These are phyloP conservation scores for Larix sibirica DNA, from an alignment of 83 land plant genomes.

Conservation along the genomic window DNA sequence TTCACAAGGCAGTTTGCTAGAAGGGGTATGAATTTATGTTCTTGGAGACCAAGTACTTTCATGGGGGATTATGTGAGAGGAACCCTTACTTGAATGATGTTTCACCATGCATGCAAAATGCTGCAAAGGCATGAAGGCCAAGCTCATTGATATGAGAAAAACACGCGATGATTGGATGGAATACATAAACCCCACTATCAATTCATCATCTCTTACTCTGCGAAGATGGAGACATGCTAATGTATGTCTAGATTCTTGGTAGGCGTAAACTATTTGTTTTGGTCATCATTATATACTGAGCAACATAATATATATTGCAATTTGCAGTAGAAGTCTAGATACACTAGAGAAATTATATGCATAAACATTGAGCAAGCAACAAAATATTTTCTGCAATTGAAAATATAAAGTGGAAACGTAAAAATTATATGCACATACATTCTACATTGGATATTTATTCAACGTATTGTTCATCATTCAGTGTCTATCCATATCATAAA, in stretches of 20 bases:
- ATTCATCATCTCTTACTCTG: background rate
- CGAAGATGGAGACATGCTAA: background rate
- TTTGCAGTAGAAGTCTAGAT: too few species aligned
- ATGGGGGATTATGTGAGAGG: constrained; percentile 47
- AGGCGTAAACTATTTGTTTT: too few species aligned
- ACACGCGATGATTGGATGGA: constrained; percentile 38
- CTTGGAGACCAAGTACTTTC: constrained; percentile 37
- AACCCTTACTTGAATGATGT: constrained; percentile 30
- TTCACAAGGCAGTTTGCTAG: constrained; percentile 22
- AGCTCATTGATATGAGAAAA: constrained; percentile 32
- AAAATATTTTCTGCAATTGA: too few species aligned
- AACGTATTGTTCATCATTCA: too few species aligned
- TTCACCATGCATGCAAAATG: constrained; percentile 53
- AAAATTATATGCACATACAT: too few species aligned
- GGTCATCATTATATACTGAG: too few species aligned
- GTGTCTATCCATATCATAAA: too few species aligned
- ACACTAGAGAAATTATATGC: too few species aligned
- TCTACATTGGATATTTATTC: too few species aligned
- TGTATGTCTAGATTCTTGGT: constrained; percentile 5
- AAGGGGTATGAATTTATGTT: constrained; percentile 30
- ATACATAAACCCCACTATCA: constrained; percentile 9
- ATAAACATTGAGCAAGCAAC: too few species aligned
- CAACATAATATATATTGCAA: too few species aligned
- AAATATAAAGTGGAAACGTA: too few species aligned
- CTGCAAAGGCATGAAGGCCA: constrained; percentile 49